Evolutionary conservation across 345 rosid species (phyloP).

Genomic region (Eucalyptus brandiana): DNA sequence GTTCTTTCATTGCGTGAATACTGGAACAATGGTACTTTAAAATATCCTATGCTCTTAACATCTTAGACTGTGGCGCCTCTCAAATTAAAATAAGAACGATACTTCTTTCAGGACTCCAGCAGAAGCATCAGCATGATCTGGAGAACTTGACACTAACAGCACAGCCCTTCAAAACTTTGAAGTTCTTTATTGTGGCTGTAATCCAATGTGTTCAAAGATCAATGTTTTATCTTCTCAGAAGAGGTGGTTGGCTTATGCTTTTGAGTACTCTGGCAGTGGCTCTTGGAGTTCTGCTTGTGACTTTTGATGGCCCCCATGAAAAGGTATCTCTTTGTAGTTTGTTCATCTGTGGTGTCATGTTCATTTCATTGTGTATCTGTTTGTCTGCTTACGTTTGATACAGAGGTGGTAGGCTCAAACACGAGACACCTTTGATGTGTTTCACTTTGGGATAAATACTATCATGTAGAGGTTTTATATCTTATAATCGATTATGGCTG

Average conservation of each 20-base stretch:
- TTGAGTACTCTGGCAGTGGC: conserved; percentile 21
- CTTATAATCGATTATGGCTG: neutral
- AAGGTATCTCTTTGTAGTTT: conserved; percentile 32
- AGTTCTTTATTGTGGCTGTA: conserved; percentile 50
- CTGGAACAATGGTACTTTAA: neutral
- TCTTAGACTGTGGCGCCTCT: neutral
- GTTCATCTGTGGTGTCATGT: neutral
- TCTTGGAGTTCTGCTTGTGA: conserved; percentile 41
- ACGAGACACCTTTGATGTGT: neutral
- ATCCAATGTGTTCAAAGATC: conserved; percentile 42
- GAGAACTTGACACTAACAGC: conserved; percentile 55
- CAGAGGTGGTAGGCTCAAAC: neutral
- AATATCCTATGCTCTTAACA: neutral
- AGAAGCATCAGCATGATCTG: conserved; percentile 58
- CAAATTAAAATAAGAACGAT: neutral
- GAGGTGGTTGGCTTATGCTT: conserved; percentile 69
- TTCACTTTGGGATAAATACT: neutral
- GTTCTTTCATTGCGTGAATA: neutral
- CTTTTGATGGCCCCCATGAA: conserved; percentile 80
- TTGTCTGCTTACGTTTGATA: neutral
- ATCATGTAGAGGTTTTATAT: neutral
- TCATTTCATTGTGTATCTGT: neutral
- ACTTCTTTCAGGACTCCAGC: conserved; percentile 33
- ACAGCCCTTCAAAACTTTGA: conserved; percentile 71
- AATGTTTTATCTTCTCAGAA: conserved; percentile 39